Base-by-base conservation (phyloP, 208 protist species). In the Leishmania mexicana region DNA sequence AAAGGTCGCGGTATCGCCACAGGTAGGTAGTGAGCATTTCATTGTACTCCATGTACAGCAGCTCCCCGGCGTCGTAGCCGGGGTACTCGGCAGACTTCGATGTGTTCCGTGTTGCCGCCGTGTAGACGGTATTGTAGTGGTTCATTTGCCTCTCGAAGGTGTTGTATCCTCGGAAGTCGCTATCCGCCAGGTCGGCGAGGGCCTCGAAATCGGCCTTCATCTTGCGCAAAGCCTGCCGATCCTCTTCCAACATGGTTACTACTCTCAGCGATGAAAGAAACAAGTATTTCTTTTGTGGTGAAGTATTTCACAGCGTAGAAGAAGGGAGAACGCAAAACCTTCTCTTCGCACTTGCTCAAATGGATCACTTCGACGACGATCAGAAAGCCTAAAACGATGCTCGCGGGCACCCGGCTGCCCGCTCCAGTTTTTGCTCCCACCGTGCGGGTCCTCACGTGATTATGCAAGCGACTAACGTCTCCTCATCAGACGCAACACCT, bases 11-110 rank as follows among this genome's bases (percentile, higher is more conserved):
- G 81, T 94, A 91, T 21, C 92, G 89, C 76, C 95, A 83, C 54
- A 98, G 81, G 79, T 94, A 96, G 35, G 89, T 87, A 13, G 93
- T 95, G n/a, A 98, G 88, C 91, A 98, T 96, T 82, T 96, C 92
- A 78, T 98, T 92, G 85, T 94, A 98, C 73, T 98, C 93, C 85
- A 95, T 95, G 84, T 96, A 98, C 73, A 98, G 85, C 31, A 96
- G 74, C 53, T 96, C 92, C 62, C 90, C 89, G 8, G 88, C 89
- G 49, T 93, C 87, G 73, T 91, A 96, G 62, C 91, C 91, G 28
- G 88, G 85, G 62, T 87, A 90, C 75, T 90, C 83, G 10, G 86
- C 83, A 10, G 84, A 79, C 45, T 88, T 90, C 38, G 83, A 87
- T 42, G 88, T 90, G 38, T 90, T 94, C 17, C 92, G 92, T 60